Percentiles rank a stretch among this genome's conserved stretches.
phyloP scores from a whole-genome alignment of 2,329 filamentous ascomycete species.

The Cercospora janseana region DNA sequence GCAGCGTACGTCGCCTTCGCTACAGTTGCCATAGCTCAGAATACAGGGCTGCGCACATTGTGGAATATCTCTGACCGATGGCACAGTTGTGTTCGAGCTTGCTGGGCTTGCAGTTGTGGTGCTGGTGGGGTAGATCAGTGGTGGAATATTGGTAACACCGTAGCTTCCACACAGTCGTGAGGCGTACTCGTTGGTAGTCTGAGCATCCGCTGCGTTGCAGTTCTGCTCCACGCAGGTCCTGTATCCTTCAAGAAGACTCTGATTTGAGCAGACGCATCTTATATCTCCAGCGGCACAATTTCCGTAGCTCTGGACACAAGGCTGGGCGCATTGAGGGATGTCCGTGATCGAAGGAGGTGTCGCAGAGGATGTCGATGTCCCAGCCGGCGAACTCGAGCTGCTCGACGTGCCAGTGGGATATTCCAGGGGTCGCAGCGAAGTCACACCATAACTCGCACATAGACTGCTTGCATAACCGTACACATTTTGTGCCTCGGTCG shows the following conservation, averaged over 20 bases:
- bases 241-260: slow-evolving; percentile 1
- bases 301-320: neutral
- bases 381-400: neutral
- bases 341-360: neutral
- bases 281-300: neutral
- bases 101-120: neutral
- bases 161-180: neutral
- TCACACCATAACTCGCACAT: neutral
- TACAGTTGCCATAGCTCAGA: neutral
- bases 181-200: slow-evolving; percentile 1
- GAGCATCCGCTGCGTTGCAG: slow-evolving; percentile 2
- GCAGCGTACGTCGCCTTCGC: neutral
- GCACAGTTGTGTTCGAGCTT: neutral
- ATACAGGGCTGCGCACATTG: neutral
- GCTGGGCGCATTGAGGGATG: slow-evolving; percentile 1
- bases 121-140: neutral
- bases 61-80: neutral
- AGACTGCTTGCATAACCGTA: neutral
- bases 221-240: neutral
- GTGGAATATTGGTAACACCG: slow-evolving; percentile 7
- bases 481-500: slow-evolving; percentile 1
- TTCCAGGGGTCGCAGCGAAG: neutral
- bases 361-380: neutral
- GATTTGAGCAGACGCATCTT: slow-evolving; percentile 7
- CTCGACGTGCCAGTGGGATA: neutral